A percentile compares a stretch with the other conserved stretches of the same genome.
phyloP scores from a whole-genome alignment of 108 stramenopile genomes.

The Aurantiochytrium sp. region DNA sequence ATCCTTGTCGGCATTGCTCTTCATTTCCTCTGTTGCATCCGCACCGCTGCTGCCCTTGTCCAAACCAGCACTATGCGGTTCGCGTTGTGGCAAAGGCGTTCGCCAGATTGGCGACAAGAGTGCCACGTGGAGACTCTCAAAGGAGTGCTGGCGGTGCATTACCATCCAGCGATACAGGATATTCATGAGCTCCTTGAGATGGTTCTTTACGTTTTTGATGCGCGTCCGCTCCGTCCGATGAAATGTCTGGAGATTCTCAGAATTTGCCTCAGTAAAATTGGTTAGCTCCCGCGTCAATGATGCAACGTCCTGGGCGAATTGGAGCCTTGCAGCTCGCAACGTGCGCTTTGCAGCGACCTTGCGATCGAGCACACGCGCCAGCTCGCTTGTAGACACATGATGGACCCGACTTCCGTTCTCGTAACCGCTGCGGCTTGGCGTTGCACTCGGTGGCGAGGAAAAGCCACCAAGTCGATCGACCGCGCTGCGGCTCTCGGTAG shows the following conservation, averaged over 20 bases:
- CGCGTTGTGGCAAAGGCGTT: not conserved
- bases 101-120: not conserved
- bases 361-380: not conserved
- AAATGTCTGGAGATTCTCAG: not conserved
- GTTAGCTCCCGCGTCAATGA: not conserved
- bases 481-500: not conserved
- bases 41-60: too few species aligned
- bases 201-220: not conserved
- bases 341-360: not conserved
- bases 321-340: not conserved
- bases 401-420: not conserved
- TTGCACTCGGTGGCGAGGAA: not conserved
- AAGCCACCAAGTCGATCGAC: not conserved
- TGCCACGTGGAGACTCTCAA: not conserved
- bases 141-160: not conserved
- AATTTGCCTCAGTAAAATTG: not conserved
- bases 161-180: not conserved
- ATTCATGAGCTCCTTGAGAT: not conserved
- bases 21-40: too few species aligned
- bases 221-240: not conserved
- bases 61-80: too few species aligned
- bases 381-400: not conserved
- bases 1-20: too few species aligned
- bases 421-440: not conserved
- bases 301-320: slow-evolving; percentile 1